Base-by-base conservation (phyloP, 2,329 filamentous ascomycete species). In the Penicillium sp. region DNA sequence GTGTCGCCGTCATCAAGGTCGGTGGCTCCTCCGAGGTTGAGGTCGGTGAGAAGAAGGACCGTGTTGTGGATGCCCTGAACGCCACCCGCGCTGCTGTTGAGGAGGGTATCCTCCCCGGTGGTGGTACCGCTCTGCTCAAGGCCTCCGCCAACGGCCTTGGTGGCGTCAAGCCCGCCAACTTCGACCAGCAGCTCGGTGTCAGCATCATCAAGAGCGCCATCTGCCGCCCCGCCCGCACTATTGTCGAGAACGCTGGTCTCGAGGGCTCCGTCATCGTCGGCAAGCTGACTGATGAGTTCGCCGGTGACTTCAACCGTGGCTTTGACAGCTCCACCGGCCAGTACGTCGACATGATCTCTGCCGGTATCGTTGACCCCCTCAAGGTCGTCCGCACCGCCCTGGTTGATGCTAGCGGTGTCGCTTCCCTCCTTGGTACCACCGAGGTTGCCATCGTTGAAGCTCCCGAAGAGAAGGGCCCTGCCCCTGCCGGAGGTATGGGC, bases 31-130 rank as follows among this genome's bases (percentile, higher is more conserved):
- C 93, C 61, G 94, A 99, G 80, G 93, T 99, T 63, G 94, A 99
- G 84, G 94, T 99, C 54, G 89, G 92, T 66, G 94, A 99, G 86
- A 99, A 99, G 91, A 99, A 99, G 87, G 94, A 99, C 78, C 91
- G 94, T 75, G 96, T 97, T 69, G 94, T 99, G 60, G 94, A 99
- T 78, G 94, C 94, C 57, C 83, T 99, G 59, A 99, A 99, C 79
- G 94, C 94, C 66, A 99, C 94, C 63, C 93, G 94, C 69, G 94
- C 94, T 67, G 94, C 94, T 70, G 94, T 99, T 64, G 94, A 99
- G 85, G 92, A 97, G 81, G 94, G 94, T 79, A 99, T 99, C 77
- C 88, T 99, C 63, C 94, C 94, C 66, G 94, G 94, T 81, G 94
- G 94, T 85, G 94, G 94, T 75, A 99, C 94, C 71, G 94, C 92